A percentile compares a stretch with the other conserved stretches of the same genome.
phyloP scores from a whole-genome alignment of 2,329 filamentous ascomycete species.

The Calycina herbarum region DNA sequence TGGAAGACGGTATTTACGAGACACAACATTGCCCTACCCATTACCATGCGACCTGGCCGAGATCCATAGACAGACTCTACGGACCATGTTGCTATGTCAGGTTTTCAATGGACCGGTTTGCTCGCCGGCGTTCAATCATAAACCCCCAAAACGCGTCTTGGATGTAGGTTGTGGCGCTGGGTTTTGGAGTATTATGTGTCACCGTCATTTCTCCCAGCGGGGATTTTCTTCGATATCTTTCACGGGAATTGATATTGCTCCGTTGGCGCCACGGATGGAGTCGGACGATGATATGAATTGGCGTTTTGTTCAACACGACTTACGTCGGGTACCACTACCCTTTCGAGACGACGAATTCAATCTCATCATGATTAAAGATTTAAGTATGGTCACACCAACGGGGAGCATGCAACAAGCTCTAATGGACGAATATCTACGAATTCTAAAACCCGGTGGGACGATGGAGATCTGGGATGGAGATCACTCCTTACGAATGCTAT shows the following conservation, averaged over 20 bases:
- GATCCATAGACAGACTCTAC: conserved; percentile 81
- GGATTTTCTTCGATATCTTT: conserved; percentile 73
- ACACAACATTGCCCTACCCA: conserved; percentile 73
- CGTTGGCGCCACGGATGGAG: conserved; percentile 63
- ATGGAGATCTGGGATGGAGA: conserved; percentile 91
- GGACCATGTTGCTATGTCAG: conserved; percentile 77
- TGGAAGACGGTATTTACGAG: conserved; percentile 80
- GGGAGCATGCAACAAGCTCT: conserved; percentile 53
- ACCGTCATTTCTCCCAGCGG: conserved; percentile 71
- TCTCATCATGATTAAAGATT: conserved; percentile 84
- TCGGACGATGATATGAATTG: conserved; percentile 76
- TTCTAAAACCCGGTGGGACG: conserved; percentile 75
- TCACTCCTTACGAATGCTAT: conserved; percentile 77
- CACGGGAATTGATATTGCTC: conserved; percentile 79
- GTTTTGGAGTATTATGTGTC: conserved; percentile 87
- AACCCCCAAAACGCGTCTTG: conserved; percentile 74
- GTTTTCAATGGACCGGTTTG: conserved; percentile 80
- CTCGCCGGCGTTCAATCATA: conserved; percentile 63
- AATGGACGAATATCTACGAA: conserved; percentile 72
- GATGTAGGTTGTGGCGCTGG: conserved; percentile 86
- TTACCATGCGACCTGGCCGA: conserved; percentile 85
- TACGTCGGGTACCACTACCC: conserved; percentile 72
- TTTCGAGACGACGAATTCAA: conserved; percentile 81
- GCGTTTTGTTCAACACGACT: conserved; percentile 85
- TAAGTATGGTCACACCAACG: conserved; percentile 65